Evolutionary conservation across 2,329 filamentous ascomycete species (phyloP), one percentile per base, ranked within the genome.

Genomic region (Aspergillus spinulosporus): DNA sequence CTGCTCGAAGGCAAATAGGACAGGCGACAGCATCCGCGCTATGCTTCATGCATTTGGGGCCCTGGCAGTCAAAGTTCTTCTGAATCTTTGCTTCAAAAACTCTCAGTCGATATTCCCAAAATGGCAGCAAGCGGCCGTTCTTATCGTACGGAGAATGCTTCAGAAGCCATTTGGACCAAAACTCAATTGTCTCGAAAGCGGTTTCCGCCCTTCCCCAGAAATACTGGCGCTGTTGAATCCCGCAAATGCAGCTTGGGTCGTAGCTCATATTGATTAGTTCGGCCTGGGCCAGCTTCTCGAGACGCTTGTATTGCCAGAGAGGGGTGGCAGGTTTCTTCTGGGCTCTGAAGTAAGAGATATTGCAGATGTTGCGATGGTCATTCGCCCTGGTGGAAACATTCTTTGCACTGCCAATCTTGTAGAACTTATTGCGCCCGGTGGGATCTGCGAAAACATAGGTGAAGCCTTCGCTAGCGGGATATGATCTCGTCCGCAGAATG

Each of bases 141-240:
- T 54, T 49, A 36, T 52, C 49, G 21, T 58, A 62, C 1, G 61
- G 59, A 0, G 49, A 3, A 11, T 61, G 40, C 3, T 45, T 31
- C 7, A 36, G 12, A 4, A 62, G 50, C 61, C 61, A 62, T 7
- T 40, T 43, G 6, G 54, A 52, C 61, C 61, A 62, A 34, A 52
- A 56, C 6, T 55, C 43, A 9, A 62, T 15, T 6, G 59, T 45
- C n/a, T 52, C 53, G 3, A 49, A 40, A 1, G 52, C 61, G 26
- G 43, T 39, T 11, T 47, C 37, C 11, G 54, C 39, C 6, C 57
- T 34, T 5, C 55, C 58, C 28, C 31, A 47, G 28, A 60, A 60
- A 21, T 54, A 62, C 42, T 58, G 58, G 15, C 21, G 37, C 37
- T 58, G 52, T 32, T 57, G 31, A 4, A 37, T 49, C 8, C 8